phyloP scores from a whole-genome alignment of 1,139 yeast genomes.

The Komagataea norvegica region DNA sequence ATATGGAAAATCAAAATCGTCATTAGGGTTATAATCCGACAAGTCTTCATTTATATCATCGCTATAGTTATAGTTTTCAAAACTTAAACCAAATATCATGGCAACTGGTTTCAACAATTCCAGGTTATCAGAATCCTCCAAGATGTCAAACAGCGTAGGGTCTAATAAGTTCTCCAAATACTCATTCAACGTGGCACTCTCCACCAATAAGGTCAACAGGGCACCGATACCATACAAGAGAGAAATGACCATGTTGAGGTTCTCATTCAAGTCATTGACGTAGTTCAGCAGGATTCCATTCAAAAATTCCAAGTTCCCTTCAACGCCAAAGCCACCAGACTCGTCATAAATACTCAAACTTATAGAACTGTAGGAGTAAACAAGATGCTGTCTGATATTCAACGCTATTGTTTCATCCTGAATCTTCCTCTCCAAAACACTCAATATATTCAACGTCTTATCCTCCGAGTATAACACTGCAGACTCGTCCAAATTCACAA shows the following conservation, averaged over 20 bases:
- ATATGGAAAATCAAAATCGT: conserved; percentile 48
- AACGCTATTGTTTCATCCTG: conserved; percentile 13
- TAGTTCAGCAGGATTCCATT: conserved; percentile 14
- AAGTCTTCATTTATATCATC: conserved; percentile 34
- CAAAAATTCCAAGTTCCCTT: conserved; percentile 17
- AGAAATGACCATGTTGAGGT: conserved; percentile 15
- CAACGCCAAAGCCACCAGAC: conserved; percentile 26
- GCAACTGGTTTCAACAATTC: conserved; percentile 50
- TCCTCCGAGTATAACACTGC: conserved; percentile 20
- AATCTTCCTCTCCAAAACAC: conserved; percentile 19
- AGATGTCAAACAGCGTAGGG: conserved; percentile 35
- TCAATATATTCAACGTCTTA: conserved; percentile 13
- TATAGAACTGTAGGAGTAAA: conserved; percentile 23
- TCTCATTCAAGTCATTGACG: conserved; percentile 8
- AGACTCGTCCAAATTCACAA: conserved; percentile 23
- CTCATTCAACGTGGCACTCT: conserved; percentile 42
- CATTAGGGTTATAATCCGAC: conserved; percentile 35
- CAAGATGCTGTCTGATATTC: conserved; percentile 17
- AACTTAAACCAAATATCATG: conserved; percentile 56
- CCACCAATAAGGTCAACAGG: conserved; percentile 39
- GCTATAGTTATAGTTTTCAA: conserved; percentile 51
- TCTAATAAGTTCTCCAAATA: conserved; percentile 33
- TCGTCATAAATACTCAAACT: conserved; percentile 22
- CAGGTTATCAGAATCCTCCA: conserved; percentile 37
- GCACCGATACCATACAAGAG: conserved; percentile 41